Evolutionary conservation across 1,284 basidiomycete species (phyloP), one percentile per base, ranked within the genome.

Genomic region (Ustilago sp.): DNA sequence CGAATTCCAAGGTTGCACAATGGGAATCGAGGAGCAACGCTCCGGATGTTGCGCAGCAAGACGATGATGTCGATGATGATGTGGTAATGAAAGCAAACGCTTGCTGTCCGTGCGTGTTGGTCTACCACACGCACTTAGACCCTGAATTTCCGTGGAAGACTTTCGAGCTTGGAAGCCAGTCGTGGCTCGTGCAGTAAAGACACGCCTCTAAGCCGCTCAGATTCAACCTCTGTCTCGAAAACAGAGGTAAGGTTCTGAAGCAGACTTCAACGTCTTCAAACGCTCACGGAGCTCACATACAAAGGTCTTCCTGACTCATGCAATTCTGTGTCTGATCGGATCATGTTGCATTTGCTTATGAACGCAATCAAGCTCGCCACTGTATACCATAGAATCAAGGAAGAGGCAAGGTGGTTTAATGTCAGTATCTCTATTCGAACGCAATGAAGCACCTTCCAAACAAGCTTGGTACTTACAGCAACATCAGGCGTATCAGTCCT

Each of bases 401-500:
- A 19, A 13, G 17, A 31, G 12, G 23, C 3, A 15, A 17, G 17
- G 15, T 54, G 3, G 23, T 28, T 28, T n/a, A 50, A 32, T 8
- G 56, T 36, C 28, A 63, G 32, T 15, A 6, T 47, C 8, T 43
- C 15, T 11, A 4, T 12, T 4, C 54, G 32, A 17, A 19, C 23
- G 3, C 12, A 6, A 31, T 4, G 15, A 11, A 11, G 38, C 17
- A 17, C 7, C 4, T 11, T 6, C 6, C n/a, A n/a, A 2, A 19
- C 4, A n/a, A 3, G 17, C 17, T 17, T 56, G 23, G 7, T 39
- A 79, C 79, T 66, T 60, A 79, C 77, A 3, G 72, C 57, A 35
- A 85, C 79, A 13, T 77, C 62, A 2, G 84, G 84, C 17, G 82
- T 76, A 64, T 85, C 84, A 1, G 84, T 85, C 50, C 84, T 68